Evolutionary conservation across 225 moss, liverwort and hornwort species (phyloP).

Genomic region (Neckera pumila): DNA sequence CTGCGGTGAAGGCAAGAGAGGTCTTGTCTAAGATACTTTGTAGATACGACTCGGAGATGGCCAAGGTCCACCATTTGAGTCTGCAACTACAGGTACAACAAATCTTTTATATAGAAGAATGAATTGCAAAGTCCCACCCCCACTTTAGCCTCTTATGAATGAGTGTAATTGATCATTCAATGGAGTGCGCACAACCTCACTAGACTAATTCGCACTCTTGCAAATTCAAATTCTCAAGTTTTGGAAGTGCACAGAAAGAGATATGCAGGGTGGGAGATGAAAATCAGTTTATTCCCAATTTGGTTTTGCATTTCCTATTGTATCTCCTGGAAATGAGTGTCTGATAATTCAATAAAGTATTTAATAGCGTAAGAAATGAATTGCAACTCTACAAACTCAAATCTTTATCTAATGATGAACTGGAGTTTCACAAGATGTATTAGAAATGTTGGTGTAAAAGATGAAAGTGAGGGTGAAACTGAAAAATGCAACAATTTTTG

Average conservation of each 20-base stretch:
- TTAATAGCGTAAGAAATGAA: background rate
- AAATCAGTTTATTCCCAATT: background rate
- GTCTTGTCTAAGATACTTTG: conserved; percentile 55
- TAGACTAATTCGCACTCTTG: background rate
- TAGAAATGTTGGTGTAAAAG: background rate
- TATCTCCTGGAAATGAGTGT: background rate
- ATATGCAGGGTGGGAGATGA: background rate
- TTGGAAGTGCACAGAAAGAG: background rate
- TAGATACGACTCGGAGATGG: conserved; percentile 58
- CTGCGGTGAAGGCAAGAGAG: conserved; percentile 66
- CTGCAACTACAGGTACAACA: conserved; percentile 34
- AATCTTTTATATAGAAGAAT: background rate
- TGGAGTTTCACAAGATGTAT: background rate
- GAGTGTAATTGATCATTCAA: background rate
- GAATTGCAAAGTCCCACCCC: no score
- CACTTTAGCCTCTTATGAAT: background rate
- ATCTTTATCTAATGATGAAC: background rate
- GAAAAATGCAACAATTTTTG: background rate
- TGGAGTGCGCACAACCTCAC: background rate
- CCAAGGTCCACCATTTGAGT: conserved; percentile 48
- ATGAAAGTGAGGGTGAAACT: background rate
- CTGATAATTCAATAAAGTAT: background rate
- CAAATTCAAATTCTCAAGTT: background rate
- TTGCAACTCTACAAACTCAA: background rate
- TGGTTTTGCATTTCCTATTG: background rate